Conservation (phyloP, 352 stramenopile species). For the Globisporangium uncinulatum region DNA sequence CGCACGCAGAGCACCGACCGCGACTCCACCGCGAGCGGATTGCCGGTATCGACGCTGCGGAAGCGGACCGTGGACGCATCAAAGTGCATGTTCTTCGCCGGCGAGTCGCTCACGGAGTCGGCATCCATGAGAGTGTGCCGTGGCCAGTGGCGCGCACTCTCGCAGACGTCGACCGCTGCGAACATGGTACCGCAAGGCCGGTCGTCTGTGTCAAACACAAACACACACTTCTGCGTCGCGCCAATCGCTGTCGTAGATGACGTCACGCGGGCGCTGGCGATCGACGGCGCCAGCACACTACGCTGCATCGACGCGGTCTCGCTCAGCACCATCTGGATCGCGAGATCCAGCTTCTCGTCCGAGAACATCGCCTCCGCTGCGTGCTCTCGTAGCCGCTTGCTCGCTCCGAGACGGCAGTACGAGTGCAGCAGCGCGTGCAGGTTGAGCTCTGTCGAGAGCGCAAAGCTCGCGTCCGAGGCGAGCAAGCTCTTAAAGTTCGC, state of each 20-base stretch:
- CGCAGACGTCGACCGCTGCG: neutral
- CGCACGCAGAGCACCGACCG: neutral
- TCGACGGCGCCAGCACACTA: neutral
- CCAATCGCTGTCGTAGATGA: neutral
- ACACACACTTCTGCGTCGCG: slow-evolving; percentile 1
- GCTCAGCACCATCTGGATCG: slow-evolving; percentile 1
- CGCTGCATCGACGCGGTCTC: slow-evolving; percentile 2
- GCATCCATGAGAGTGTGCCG: neutral
- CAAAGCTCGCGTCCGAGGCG: neutral
- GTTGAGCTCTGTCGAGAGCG: slow-evolving; percentile 4
- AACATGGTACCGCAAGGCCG: neutral
- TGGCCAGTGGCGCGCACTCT: slow-evolving; percentile 1
- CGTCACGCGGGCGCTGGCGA: neutral
- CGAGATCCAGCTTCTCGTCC: slow-evolving; percentile 4
- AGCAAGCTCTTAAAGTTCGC: slow-evolving; percentile 6
- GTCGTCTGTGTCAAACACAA: slow-evolving; percentile 1
- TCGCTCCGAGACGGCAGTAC: slow-evolving; percentile 5
- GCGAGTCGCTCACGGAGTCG: neutral
- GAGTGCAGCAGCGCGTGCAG: slow-evolving; percentile 6
- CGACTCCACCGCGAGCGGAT: slow-evolving; percentile 1
- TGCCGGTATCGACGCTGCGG: slow-evolving; percentile 1
- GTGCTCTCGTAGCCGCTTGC: neutral
- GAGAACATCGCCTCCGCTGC: neutral
- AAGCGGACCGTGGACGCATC: slow-evolving; percentile 3
- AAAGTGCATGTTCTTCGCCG: neutral